Conservation (phyloP, 1,139 yeast species). For the Pneumocystis jirovecii region DNA sequence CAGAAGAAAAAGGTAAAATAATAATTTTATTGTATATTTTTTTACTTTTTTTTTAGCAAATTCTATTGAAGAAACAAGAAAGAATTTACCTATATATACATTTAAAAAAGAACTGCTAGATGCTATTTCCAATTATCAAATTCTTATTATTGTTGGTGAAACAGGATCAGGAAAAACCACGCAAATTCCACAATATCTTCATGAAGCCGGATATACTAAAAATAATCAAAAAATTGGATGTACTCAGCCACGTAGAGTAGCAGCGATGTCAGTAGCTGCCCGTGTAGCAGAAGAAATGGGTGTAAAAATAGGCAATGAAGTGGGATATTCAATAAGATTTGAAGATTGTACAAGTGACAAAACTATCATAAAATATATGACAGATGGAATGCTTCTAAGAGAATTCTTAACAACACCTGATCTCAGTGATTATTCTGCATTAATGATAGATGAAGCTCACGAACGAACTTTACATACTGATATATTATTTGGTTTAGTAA, state of each 20-base stretch:
- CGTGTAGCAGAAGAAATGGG: constrained; percentile 85
- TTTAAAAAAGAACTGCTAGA: constrained; percentile 49
- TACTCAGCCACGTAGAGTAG: constrained; percentile 92
- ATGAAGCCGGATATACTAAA: constrained; percentile 62
- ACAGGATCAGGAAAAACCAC: constrained; percentile 98
- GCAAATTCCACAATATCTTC: constrained; percentile 76
- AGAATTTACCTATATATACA: constrained; percentile 61
- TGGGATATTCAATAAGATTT: constrained; percentile 78
- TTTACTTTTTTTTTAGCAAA: not conserved
- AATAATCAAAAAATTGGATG: constrained; percentile 51
- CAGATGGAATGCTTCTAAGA: constrained; percentile 85
- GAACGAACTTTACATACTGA: constrained; percentile 91
- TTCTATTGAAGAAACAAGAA: constrained; percentile 36
- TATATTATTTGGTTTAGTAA: constrained; percentile 65
- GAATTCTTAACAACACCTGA: constrained; percentile 71
- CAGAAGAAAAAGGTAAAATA: constrained; percentile 12
- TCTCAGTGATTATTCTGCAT: constrained; percentile 51
- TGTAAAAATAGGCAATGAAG: constrained; percentile 54
- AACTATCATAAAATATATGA: constrained; percentile 70
- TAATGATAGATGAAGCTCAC: constrained; percentile 95
- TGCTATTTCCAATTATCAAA: constrained; percentile 51
- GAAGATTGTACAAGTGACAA: constrained; percentile 54
- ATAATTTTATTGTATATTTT: not conserved
- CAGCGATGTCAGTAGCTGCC: constrained; percentile 84
- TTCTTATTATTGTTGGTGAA: constrained; percentile 83